Percentiles rank a stretch among this genome's conserved stretches.
Evolutionary conservation across 2,329 filamentous ascomycete species (phyloP).

Genomic region (Scleromitrula shiraiana): DNA sequence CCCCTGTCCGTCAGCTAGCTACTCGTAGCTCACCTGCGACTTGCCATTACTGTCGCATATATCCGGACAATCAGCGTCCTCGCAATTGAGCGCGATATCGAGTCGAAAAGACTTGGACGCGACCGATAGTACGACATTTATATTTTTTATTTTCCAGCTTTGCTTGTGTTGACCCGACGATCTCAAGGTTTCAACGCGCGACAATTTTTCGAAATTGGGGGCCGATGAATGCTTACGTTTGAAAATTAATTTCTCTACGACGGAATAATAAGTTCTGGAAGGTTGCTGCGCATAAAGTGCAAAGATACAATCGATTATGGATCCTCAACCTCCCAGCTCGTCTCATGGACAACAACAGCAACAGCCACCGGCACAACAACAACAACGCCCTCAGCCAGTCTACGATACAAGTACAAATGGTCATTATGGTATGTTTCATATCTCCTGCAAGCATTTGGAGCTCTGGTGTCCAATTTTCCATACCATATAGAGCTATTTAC

Average conservation of each 20-base stretch:
- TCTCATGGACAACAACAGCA: conserved; percentile 45
- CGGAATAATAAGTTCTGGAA: no score
- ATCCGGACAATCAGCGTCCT: background rate
- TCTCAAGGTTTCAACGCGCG: background rate
- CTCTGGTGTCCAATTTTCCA: no score
- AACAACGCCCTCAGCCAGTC: conserved; percentile 35
- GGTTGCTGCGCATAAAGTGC: background rate
- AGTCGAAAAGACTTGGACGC: background rate
- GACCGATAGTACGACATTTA: background rate
- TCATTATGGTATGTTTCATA: conserved; percentile 58
- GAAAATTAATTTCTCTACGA: no score
- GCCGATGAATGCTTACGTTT: no score
- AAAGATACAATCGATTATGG: conserved; percentile 35
- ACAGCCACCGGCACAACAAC: conserved; percentile 36
- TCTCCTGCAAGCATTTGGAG: conserved; percentile 3
- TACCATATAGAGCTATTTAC: conserved; percentile 14
- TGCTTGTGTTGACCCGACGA: background rate
- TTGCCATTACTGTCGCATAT: background rate
- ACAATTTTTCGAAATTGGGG: background rate
- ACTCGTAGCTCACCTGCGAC: background rate
- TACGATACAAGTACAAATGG: conserved; percentile 69
- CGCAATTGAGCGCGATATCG: background rate
- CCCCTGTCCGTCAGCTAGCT: no score
- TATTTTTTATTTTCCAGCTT: no score
- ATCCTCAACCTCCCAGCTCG: conserved; percentile 44